Conservation (phyloP, 805 yeast species). For the Zygoascus biomembranicola region DNA sequence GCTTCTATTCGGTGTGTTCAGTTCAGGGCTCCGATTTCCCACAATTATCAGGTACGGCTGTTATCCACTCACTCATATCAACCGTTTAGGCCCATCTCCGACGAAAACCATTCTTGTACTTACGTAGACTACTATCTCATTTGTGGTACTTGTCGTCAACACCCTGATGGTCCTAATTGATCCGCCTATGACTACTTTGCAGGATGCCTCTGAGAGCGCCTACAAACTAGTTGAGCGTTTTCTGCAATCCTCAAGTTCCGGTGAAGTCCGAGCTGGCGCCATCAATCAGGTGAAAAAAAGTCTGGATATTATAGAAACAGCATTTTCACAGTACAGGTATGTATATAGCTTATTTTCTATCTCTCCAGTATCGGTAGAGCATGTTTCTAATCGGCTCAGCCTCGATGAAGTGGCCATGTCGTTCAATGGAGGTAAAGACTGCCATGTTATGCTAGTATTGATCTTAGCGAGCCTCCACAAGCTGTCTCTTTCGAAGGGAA, state of each 20-base stretch:
- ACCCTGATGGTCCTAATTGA: neutral
- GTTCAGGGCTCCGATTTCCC: no score
- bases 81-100: no score
- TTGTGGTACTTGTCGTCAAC: no score
- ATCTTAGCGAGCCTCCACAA: conserved; percentile 48
- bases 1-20: no score
- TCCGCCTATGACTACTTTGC: neutral
- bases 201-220: neutral
- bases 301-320: conserved; percentile 22
- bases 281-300: conserved; percentile 21
- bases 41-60: no score
- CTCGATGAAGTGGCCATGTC: conserved; percentile 48
- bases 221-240: conserved; percentile 11
- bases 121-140: no score
- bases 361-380: neutral
- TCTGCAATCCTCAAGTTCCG: conserved; percentile 1
- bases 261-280: conserved; percentile 9
- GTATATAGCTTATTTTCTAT: conserved; percentile 3
- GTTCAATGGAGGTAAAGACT: conserved; percentile 96
- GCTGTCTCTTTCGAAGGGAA: conserved; percentile 14
- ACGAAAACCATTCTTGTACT: no score
- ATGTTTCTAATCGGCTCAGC: neutral
- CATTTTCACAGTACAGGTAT: conserved; percentile 19
- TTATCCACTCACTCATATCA: no score
- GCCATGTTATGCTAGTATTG: conserved; percentile 76